Evolutionary conservation across 2,329 filamentous ascomycete species (phyloP).

Genomic region (Sarocladium brachiariae): DNA sequence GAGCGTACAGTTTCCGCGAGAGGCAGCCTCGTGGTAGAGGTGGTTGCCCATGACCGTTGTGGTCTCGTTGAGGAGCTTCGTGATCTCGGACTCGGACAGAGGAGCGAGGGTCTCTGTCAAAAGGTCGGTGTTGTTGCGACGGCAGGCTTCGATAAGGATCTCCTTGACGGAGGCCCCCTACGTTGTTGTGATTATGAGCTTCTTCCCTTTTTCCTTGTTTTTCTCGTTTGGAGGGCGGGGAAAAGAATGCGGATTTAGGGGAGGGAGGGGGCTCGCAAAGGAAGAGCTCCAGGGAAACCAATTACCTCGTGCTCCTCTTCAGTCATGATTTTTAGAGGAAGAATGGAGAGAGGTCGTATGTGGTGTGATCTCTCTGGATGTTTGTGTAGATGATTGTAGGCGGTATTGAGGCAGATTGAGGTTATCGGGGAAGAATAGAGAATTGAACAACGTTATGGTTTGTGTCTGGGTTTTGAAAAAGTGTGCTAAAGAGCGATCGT

Average conservation of each 20-base stretch:
- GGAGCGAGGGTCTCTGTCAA: conserved; percentile 65
- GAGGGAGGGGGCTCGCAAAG: too few relatives aligned
- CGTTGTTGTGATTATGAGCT: not conserved
- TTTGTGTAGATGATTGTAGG: too few relatives aligned
- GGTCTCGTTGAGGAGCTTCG: conserved; percentile 76
- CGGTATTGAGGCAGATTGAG: too few relatives aligned
- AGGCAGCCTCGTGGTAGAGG: conserved; percentile 82
- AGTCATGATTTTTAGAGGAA: conserved; percentile 15
- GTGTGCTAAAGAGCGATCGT: not conserved
- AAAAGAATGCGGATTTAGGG: too few relatives aligned
- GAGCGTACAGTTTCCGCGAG: conserved; percentile 75
- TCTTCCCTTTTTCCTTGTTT: too few relatives aligned
- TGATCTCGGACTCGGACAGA: conserved; percentile 57
- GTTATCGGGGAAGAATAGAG: too few relatives aligned
- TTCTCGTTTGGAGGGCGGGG: too few relatives aligned
- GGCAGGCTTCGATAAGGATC: conserved; percentile 85
- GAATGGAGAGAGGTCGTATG: too few relatives aligned
- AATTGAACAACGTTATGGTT: too few relatives aligned
- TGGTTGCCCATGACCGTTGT: conserved; percentile 82
- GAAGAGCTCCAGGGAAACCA: too few relatives aligned
- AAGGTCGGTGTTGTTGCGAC: conserved; percentile 84
- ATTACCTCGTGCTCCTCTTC: conserved; percentile 32
- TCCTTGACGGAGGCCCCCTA: conserved; percentile 77
- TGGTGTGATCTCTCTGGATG: too few relatives aligned
- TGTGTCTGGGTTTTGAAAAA: too few relatives aligned